Evolutionary conservation across 108 stramenopile genomes (phyloP), one percentile per base, ranked within the genome.

Genomic region (Pseudonitzschia multiseries): DNA sequence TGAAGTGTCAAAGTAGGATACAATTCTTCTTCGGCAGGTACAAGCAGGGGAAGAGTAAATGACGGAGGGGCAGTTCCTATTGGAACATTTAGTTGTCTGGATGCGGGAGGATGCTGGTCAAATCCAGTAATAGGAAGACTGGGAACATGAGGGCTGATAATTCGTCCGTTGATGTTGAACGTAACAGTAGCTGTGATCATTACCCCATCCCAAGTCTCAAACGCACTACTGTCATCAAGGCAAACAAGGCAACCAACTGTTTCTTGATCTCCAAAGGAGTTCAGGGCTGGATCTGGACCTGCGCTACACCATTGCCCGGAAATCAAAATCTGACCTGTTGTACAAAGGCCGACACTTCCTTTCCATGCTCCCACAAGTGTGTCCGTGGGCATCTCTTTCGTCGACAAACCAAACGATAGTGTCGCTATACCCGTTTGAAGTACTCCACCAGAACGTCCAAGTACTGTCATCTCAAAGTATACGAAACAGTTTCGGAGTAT

Each of bases 371-470:
- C 97, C 3, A 98, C 97, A 10, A 97, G 83, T 17, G 96, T 95
- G 74, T 94, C 94, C 28, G 95, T 81, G 31, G 97, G 96, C 97
- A 98, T 98, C 79, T 98, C 97, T 48, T 90, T 83, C 5, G 96
- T 98, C 22, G 94, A 94, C 20, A 98, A 77, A 3, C 97, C 97
- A 74, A 98, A 84, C 20, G 92, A 86, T 57, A 98, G 69, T 20
- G 90, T 85, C 48, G 91, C 82, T 79, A 79, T 80, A 17, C 79
- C 76, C 43, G 77, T 67, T 48, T 75, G 78, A 46, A 68, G 66
- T 18, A 79, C 69, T 33, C 72, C 73, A 70, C 64, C 56, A 44
- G 74, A 75, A 31, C 83, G 81, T 18, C 89, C 87, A 3, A 87
- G 62, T 3, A 94, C 93, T 4, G 93, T 92, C 81, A 96, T 93